Base-by-base conservation (phyloP, 2,329 filamentous ascomycete genomes). In the Cladophialophora carrionii region DNA sequence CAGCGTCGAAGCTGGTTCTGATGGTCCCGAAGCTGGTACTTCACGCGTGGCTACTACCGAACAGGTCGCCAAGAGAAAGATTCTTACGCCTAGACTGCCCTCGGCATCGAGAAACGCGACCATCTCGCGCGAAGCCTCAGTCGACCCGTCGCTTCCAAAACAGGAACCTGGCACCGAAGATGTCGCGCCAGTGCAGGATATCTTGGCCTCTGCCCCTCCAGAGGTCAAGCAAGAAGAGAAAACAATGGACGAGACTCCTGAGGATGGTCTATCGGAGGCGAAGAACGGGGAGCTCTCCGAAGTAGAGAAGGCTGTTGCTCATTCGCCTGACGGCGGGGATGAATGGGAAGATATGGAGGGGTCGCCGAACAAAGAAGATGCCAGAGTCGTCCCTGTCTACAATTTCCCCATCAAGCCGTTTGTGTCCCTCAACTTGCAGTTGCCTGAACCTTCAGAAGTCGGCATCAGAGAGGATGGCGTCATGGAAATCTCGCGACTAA, bases 371-470 rank as follows among this genome's bases (percentile, higher is more conserved):
- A 37, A 90, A 92, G 71, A 87, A 88, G 64, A 84, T 87, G 3
- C 34, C 22, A 80, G 83, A 53, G 83, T 87, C 29, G 87, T 96
- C 70, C 88, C 86, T 75, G 93, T 98, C 54, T 95, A 91, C 81
- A 96, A 96, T 77, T 96, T 99, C 77, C 95, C 95, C 17, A 92
- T 99, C 89, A 91, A 90, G 77, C 95, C 95, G 3, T 99, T 96
- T 84, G 93, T 96, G 70, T 90, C 93, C 22, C 95, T 99, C 74
- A 88, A 86, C 12, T 85, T 98, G 72, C 77, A 84, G 73, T 75
- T 78, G 78, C 82, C 87, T 75, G 80, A 85, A 69, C 78, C 83
- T 66, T 78, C 83, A 65, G 78, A 84, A 14, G 82, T 87, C 64
- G 76, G 83, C 29, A 88, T 98, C 76, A 88, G 89, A 43, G 87